Evolutionary conservation across 345 rosid species (phyloP).

Genomic region (Pseudoturritis turrita): DNA sequence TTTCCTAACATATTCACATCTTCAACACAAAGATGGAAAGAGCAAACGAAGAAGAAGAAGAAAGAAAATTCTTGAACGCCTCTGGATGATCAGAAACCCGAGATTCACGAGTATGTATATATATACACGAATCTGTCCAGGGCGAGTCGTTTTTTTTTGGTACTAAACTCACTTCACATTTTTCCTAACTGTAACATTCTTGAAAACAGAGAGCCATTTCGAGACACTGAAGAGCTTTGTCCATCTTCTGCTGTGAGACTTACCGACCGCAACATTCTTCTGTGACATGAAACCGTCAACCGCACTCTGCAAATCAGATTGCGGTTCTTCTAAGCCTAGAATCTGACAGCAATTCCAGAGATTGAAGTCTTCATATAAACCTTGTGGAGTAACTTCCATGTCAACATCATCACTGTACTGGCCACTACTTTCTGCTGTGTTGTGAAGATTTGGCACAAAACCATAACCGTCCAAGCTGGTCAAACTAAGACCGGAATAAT

Average conservation of each 20-base stretch:
- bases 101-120: slow-evolving; percentile 12
- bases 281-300: slow-evolving; percentile 51
- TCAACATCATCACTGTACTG: slow-evolving; percentile 23
- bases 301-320: slow-evolving; percentile 58
- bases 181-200: slow-evolving; percentile 45
- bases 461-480: slow-evolving; percentile 53
- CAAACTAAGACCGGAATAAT: slow-evolving; percentile 49
- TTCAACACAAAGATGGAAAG: slow-evolving; percentile 22
- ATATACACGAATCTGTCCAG: slow-evolving; percentile 27
- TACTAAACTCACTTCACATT: slow-evolving; percentile 27
- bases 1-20: slow-evolving; percentile 23
- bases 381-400: slow-evolving; percentile 30
- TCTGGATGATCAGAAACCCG: slow-evolving; percentile 12
- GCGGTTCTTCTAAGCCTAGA: slow-evolving; percentile 50
- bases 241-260: slow-evolving; percentile 83
- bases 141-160: slow-evolving; percentile 14
- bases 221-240: slow-evolving; percentile 73
- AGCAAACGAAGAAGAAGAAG: background rate
- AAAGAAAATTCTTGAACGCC: slow-evolving; percentile 22
- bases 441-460: slow-evolving; percentile 44
- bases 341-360: slow-evolving; percentile 48
- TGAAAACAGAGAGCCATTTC: slow-evolving; percentile 67
- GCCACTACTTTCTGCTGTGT: slow-evolving; percentile 26
- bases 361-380: slow-evolving; percentile 70
- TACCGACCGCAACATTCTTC: slow-evolving; percentile 37